phyloP scores from a whole-genome alignment of 2,329 filamentous ascomycete species.

The Sarocladiaceae sp. region DNA sequence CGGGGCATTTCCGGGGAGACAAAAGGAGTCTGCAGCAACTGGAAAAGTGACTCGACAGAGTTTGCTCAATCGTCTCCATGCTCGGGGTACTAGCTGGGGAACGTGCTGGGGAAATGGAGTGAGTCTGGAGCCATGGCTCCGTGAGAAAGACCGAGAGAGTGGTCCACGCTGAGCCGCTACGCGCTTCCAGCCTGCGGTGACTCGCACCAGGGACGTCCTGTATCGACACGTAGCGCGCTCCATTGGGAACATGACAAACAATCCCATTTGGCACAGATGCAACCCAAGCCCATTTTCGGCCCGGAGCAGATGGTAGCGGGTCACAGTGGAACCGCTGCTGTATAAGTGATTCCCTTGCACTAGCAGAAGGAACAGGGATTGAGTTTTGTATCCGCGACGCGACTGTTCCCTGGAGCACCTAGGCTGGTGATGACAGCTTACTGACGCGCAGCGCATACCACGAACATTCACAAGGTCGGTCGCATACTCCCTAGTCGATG shows the following conservation, averaged over 20 bases:
- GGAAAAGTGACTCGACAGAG: background rate
- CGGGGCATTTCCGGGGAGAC: background rate
- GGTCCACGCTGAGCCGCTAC: background rate
- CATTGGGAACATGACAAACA: background rate
- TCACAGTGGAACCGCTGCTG: slow-evolving; percentile 1
- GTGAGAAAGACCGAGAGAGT: slow-evolving; percentile 9
- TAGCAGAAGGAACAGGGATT: background rate
- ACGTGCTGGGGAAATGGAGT: slow-evolving; percentile 2
- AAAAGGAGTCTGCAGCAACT: background rate
- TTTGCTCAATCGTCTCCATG: background rate
- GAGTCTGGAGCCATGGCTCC: background rate
- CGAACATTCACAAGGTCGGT: too few relatives aligned
- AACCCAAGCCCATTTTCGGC: slow-evolving; percentile 7
- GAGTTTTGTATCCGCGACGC: background rate
- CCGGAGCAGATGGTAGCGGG: background rate
- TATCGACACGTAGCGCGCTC: too few relatives aligned
- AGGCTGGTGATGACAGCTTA: too few relatives aligned
- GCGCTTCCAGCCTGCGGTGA: too few relatives aligned
- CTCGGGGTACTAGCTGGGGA: background rate
- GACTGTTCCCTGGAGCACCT: too few relatives aligned
- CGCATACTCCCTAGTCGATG: too few relatives aligned
- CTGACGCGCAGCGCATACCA: too few relatives aligned
- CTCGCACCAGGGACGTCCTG: too few relatives aligned
- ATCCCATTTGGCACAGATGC: background rate
- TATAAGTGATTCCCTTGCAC: slow-evolving; percentile 4